Base-by-base conservation (phyloP, 208 protist species). In the Trypanosoma caninum region DNA sequence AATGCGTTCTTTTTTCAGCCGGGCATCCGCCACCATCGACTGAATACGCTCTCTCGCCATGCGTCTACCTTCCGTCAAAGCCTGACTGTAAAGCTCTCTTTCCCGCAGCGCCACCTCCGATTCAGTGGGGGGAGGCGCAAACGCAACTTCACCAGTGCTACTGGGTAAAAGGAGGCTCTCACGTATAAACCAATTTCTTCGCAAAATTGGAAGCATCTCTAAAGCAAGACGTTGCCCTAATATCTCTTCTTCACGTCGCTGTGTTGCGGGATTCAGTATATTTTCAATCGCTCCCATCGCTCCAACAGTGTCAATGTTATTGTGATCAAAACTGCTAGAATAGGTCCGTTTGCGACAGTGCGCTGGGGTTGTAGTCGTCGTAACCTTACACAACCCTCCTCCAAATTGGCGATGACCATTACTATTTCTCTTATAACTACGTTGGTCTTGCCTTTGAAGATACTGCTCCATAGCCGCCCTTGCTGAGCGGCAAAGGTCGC, bases 141-240 rank as follows among this genome's bases (percentile, higher is more conserved):
- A 27, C 8, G 68, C 42, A 33, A 81, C 65, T 25, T 64, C 47
- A n/a, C 72, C 74, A 50, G 69, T 58, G 2, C 33, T n/a, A 47
- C 70, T 64, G 20, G 83, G 30, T 4, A 46, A 69, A 7, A 90
- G 57, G 0, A 62, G 76, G 41, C 72, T 70, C 11, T 70, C 46
- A 20, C 67, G 70, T 14, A 95, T 59, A 50, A 58, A 54, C 37
- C 68, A 72, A 20, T 83, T 74, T 11, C 76, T 78, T 2, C 74
- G 84, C 28, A 95, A 67, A 23, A 84, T 70, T 9, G 80, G 80
- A 7, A 93, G 33, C 25, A 89, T 59, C 20, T 84, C 77, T 3
- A 65, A n/a, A 2, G 84, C 79, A 57, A 76, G 73, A 28, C 59
- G 61, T 0, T 69, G 70, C 22, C 83, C 78, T 59, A 94, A 61